Evolutionary conservation across 2,329 filamentous ascomycete genomes (phyloP).

Genomic region (Stachybotrys chartarum): DNA sequence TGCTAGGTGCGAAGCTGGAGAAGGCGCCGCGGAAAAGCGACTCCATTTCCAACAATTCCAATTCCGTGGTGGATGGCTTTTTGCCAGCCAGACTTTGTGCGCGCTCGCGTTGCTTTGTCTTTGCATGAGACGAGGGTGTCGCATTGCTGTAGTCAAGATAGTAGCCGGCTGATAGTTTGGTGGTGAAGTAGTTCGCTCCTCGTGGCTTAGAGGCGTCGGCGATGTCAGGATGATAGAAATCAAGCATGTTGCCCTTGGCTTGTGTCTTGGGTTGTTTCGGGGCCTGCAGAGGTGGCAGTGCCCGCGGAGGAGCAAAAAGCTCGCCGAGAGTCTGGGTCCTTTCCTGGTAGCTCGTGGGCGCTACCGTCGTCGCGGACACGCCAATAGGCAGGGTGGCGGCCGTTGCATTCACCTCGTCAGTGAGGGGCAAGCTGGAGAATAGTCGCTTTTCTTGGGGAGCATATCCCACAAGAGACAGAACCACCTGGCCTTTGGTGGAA

Average conservation of each 20-base stretch:
- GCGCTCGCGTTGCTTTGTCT: slow-evolving; percentile 63
- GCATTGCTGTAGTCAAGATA: slow-evolving; percentile 67
- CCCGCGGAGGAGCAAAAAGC: slow-evolving; percentile 61
- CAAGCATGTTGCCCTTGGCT: slow-evolving; percentile 52
- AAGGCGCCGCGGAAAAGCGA: slow-evolving; percentile 70
- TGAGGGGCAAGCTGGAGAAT: slow-evolving; percentile 69
- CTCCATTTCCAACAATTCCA: slow-evolving; percentile 62
- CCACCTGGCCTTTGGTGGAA: slow-evolving; percentile 40
- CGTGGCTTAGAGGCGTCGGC: slow-evolving; percentile 48
- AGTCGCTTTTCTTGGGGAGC: slow-evolving; percentile 69
- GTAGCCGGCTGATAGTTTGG: slow-evolving; percentile 57
- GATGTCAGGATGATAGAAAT: slow-evolving; percentile 47
- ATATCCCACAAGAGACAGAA: slow-evolving; percentile 71
- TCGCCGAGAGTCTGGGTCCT: slow-evolving; percentile 63
- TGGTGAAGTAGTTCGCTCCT: slow-evolving; percentile 57
- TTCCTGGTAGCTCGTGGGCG: slow-evolving; percentile 29
- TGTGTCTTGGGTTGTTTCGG: slow-evolving; percentile 66
- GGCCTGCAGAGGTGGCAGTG: slow-evolving; percentile 58
- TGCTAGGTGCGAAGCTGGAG: slow-evolving; percentile 71
- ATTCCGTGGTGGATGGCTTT: slow-evolving; percentile 47
- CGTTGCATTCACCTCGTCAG: slow-evolving; percentile 20
- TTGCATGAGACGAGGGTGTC: slow-evolving; percentile 44
- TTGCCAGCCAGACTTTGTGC: slow-evolving; percentile 59
- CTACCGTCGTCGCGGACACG: slow-evolving; percentile 42
- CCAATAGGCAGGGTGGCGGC: slow-evolving; percentile 62